phyloP scores from a whole-genome alignment of 2,329 filamentous ascomycete genomes.

The Paracoccidioides lutzii region DNA sequence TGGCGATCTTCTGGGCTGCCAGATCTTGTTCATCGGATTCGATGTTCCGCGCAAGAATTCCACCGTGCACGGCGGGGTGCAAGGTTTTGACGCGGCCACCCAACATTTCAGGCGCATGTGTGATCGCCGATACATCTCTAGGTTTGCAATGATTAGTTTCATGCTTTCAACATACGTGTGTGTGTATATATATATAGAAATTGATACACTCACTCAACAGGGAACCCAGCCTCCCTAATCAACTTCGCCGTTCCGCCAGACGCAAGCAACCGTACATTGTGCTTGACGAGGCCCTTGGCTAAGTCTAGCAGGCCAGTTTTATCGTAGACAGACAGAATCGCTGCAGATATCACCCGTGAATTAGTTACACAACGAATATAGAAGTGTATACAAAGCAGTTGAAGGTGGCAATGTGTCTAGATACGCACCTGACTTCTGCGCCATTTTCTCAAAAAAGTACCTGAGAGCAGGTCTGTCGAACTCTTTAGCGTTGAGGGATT shows the following conservation, averaged over 20 bases:
- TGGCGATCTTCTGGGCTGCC: conserved; percentile 84
- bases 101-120: conserved; percentile 92
- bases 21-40: conserved; percentile 95
- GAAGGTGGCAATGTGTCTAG: neutral
- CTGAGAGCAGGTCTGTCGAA: conserved; percentile 3
- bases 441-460: conserved; percentile 15
- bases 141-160: neutral
- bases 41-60: conserved; percentile 84
- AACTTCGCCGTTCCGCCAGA: conserved; percentile 92
- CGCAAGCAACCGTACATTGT: conserved; percentile 83
- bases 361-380: neutral
- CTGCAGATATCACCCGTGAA: conserved; percentile 26
- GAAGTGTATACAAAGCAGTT: neutral
- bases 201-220: conserved; percentile 61
- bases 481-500: neutral
- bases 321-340: conserved; percentile 96
- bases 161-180: too few species aligned
- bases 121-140: conserved; percentile 95
- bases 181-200: neutral
- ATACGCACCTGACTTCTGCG: conserved; percentile 29
- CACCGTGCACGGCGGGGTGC: conserved; percentile 75
- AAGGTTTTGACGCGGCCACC: conserved; percentile 88
- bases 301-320: conserved; percentile 92
- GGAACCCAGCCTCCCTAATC: conserved; percentile 91
- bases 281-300: conserved; percentile 75